Percentiles rank a stretch among this genome's conserved stretches.
phyloP scores from a whole-genome alignment of 139 green algal genomes.

The Spirogloea muscicola region DNA sequence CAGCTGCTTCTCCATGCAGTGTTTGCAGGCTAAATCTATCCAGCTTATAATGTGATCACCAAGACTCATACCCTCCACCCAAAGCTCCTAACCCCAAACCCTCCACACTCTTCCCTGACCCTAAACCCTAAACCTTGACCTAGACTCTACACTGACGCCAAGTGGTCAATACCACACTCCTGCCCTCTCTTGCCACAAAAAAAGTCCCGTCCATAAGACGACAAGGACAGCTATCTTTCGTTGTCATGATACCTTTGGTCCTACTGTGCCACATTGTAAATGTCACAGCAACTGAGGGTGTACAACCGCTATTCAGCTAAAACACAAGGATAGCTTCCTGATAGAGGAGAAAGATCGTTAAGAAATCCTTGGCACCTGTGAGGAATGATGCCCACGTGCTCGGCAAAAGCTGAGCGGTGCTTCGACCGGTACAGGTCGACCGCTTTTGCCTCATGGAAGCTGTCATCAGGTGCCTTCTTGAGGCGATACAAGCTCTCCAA shows the following conservation, averaged over 20 bases:
- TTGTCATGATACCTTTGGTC: neutral
- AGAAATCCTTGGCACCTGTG: too few relatives aligned
- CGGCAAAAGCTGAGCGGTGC: conserved; percentile 14
- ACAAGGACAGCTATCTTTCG: neutral
- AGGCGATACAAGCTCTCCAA: too few relatives aligned
- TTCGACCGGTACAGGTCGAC: conserved; percentile 39
- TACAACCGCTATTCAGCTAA: too few relatives aligned
- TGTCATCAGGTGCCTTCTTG: too few relatives aligned
- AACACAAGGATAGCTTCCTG: neutral
- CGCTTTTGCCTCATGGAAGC: too few relatives aligned
- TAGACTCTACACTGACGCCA: too few relatives aligned
- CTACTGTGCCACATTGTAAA: neutral
- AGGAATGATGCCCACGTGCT: conserved; percentile 34
- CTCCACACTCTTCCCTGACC: too few relatives aligned
- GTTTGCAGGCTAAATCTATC: neutral
- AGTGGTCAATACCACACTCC: too few relatives aligned
- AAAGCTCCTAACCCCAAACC: too few relatives aligned
- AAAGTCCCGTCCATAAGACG: neutral
- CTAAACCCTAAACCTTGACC: too few relatives aligned
- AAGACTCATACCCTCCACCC: too few relatives aligned
- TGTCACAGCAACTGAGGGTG: neutral
- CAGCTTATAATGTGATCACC: neutral
- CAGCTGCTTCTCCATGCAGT: neutral
- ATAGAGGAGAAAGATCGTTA: neutral
- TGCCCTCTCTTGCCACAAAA: neutral